Base-by-base conservation (phyloP, 2,329 filamentous ascomycete species). In the Cercospora janseana region DNA sequence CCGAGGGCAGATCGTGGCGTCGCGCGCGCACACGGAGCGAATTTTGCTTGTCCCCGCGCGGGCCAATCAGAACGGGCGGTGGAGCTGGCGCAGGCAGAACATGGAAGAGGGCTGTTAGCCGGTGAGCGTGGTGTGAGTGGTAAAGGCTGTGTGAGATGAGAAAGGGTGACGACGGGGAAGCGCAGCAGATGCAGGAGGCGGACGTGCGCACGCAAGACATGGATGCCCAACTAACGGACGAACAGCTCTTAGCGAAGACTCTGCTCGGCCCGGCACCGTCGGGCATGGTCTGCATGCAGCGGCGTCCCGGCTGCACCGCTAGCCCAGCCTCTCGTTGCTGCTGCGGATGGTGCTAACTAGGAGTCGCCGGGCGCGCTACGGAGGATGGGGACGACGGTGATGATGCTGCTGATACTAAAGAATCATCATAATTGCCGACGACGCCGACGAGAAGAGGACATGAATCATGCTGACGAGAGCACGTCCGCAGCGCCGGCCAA, bases 1-100 rank as follows among this genome's bases (percentile, higher is more conserved):
- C 44, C 44, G 28, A 13, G 21, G 27, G 28, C 15, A 26, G 40
- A 43, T 43, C 26, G 42, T 45, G 42, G 42, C 42, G 42, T 29
- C 32, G 28, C n/a, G n/a, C n/a, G 23, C 27, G 15, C 42, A 37
- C 31, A 38, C 44, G 31, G 12, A 8, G 9, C 21, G 42, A 46
- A 46, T 35, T 46, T 46, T 16, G 42, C 42, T 18, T 43, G 23
- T 23, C 13, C 13, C 13, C 13, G 16, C 41, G 40, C 20, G 20
- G 42, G 23, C 28, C 42, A 45, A 45, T 45, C 10, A 26, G 12
- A 32, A 45, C 12, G 23, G 8, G 28, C 10, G 18, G 13, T 21
- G 18, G 42, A 20, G 28, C 27, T 21, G 26, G 42, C 27, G 32
- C 42, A 10, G 32, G 34, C 13, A 37, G 23, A 10, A 37, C 8